Evolutionary conservation across 768 basidiomycete species (phyloP).

Genomic region (Fistulinella prunicolor): DNA sequence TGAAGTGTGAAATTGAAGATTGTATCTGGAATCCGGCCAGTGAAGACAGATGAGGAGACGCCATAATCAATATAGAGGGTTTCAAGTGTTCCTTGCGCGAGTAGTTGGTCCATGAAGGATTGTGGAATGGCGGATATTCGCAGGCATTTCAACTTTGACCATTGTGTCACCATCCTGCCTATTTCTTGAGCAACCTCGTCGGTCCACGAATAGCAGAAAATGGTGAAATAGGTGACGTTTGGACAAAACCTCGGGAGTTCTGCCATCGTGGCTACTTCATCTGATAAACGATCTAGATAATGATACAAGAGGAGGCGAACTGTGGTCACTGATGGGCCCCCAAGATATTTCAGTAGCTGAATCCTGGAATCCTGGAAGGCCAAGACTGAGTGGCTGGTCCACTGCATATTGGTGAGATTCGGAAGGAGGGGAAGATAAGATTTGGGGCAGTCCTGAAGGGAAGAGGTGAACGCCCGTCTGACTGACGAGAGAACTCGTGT

Average conservation of each 20-base stretch:
- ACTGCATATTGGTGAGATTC: conserved; percentile 15
- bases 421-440: conserved; percentile 21
- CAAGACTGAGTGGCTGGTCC: conserved; percentile 9
- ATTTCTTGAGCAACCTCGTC: conserved; percentile 7
- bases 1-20: conserved; percentile 11
- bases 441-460: too few species aligned
- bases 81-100: conserved; percentile 1
- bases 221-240: conserved; percentile 18
- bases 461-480: conserved; percentile 2
- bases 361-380: conserved; percentile 3
- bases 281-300: conserved; percentile 6
- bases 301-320: conserved; percentile 11
- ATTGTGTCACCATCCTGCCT: conserved; percentile 17
- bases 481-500: not conserved
- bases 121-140: conserved; percentile 13
- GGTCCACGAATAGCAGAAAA: conserved; percentile 6
- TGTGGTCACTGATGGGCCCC: conserved; percentile 10
- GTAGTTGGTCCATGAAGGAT: conserved; percentile 11
- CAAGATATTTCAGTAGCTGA: conserved; percentile 14
- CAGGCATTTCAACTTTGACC: conserved; percentile 12
- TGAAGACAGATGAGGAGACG: conserved; percentile 5
- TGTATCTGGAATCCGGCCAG: conserved; percentile 9
- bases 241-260: conserved; percentile 17
- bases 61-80: conserved; percentile 14
- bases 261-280: conserved; percentile 13